phyloP scores from a whole-genome alignment of 1,284 basidiomycete species.

The Rhodotorula sp. region DNA sequence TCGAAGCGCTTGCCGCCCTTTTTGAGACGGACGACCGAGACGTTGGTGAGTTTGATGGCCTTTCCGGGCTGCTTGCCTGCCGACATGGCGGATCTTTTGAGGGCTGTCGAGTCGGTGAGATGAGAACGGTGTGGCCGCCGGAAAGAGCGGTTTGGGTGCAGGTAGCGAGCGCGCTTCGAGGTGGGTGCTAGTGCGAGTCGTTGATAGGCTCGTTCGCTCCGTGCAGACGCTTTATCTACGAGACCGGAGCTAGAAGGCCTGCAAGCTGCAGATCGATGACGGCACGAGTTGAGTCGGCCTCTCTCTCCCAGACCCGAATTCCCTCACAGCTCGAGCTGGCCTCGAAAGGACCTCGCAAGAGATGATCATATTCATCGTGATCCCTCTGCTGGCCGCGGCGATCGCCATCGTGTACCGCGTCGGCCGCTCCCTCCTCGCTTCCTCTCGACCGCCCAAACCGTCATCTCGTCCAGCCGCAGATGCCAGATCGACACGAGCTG shows the following conservation, averaged over 20 bases:
- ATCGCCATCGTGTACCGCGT: not conserved
- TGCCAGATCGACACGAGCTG: not conserved
- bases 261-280: too few relatives aligned
- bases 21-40: conserved; percentile 90
- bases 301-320: too few relatives aligned
- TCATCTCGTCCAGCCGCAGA: not conserved
- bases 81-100: conserved; percentile 12
- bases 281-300: too few relatives aligned
- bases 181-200: too few relatives aligned
- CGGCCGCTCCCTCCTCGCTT: not conserved
- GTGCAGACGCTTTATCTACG: too few relatives aligned
- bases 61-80: conserved; percentile 73
- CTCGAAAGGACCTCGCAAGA: not conserved
- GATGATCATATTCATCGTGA: not conserved
- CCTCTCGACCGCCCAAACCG: not conserved
- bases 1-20: conserved; percentile 98
- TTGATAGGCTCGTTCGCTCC: too few relatives aligned
- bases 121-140: not conserved
- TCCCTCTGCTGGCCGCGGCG: not conserved
- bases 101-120: not conserved
- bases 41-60: conserved; percentile 93
- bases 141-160: not conserved
- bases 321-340: too few relatives aligned
- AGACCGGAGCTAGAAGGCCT: too few relatives aligned
- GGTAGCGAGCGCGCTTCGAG: too few relatives aligned